Percentiles rank a stretch among this genome's conserved stretches.
phyloP scores from a whole-genome alignment of 805 yeast genomes.

The Debaryomyces tyrocola region DNA sequence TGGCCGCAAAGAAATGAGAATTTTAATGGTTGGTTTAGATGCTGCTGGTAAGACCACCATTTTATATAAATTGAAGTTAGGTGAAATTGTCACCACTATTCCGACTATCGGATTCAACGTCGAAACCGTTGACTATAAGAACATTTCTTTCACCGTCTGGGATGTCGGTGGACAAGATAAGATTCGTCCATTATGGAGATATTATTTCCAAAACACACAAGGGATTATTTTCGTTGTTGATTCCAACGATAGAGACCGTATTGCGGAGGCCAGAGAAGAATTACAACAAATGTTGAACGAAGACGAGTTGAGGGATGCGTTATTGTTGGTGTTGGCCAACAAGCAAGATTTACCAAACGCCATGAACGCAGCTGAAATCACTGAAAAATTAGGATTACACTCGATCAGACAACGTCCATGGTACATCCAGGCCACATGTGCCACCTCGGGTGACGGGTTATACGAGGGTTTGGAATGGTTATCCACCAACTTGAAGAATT shows the following conservation, averaged over 20 bases:
- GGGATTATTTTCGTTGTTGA: constrained; percentile 44
- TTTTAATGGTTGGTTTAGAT: constrained; percentile 45
- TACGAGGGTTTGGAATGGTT: constrained; percentile 41
- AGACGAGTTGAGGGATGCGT: constrained; percentile 43
- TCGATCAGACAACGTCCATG: constrained; percentile 44
- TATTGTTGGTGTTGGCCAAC: constrained; percentile 41
- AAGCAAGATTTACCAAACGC: constrained; percentile 46
- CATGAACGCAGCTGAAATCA: constrained; percentile 45
- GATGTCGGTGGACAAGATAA: constrained; percentile 47
- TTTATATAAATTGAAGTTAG: constrained; percentile 43
- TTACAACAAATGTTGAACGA: constrained; percentile 45
- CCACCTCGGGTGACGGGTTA: constrained; percentile 41
- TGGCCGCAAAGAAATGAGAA: constrained; percentile 45
- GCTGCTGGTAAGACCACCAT: constrained; percentile 46
- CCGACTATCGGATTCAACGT: constrained; percentile 46
- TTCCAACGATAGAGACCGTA: constrained; percentile 45
- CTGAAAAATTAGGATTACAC: constrained; percentile 44
- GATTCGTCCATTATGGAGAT: constrained; percentile 45
- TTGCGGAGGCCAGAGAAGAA: constrained; percentile 43
- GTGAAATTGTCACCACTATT: constrained; percentile 43
- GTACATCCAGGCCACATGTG: constrained; percentile 45
- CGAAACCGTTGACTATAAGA: constrained; percentile 44
- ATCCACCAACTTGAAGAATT: constrained; percentile 31
- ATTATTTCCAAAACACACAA: constrained; percentile 44
- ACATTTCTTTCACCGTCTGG: constrained; percentile 45